Base-by-base conservation (phyloP, 1,284 basidiomycete genomes). In the Tylopilus sp. region DNA sequence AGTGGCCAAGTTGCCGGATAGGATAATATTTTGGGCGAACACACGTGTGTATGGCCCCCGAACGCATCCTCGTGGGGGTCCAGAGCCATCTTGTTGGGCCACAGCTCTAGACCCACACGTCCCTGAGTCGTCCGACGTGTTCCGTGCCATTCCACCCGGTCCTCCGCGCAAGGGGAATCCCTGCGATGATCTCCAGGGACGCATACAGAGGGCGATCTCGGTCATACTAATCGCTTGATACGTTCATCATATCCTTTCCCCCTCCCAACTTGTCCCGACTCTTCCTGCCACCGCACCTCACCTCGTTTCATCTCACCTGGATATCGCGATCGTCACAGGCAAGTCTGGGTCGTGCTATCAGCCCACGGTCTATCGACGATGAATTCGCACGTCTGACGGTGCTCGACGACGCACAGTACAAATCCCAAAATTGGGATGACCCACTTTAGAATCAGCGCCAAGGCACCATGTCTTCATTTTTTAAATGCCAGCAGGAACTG, bases 401-500 rank as follows among this genome's bases (percentile, higher is more conserved):
- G 28, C 35, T 5, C 18, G 31, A 46, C 7, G 19, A 33, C 26
- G 15, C 37, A 15, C 25, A 33, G 9, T 15, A 33, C 33, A 28
- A 15, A 48, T 33, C 42, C 13, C 18, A 33, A 49, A 13, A 36
- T 18, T 44, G 21, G 21, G 26, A 47, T 18, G n/a, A 40, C 40
- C 36, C 18, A 35, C 16, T 38, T 21, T 28, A 25, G 45, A 9
- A 52, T 36, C 29, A 67, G 57, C 49, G 59, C 43, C 35, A 35
- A 53, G 29, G 42, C 59, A 8, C 52, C 57, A n/a, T 65, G 63
- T 35, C 46, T 58, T 9, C 64, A 58, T 51, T 69, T 60, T 51
- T 63, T 65, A 52, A 46, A 53, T 1, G 70, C 71, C 0, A 59
- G 52, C 70, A 74, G 51, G 21, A 3, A 76, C 75, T 73, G 67